phyloP scores from a whole-genome alignment of 345 rosid species.

The Chamaenerion angustifolium region DNA sequence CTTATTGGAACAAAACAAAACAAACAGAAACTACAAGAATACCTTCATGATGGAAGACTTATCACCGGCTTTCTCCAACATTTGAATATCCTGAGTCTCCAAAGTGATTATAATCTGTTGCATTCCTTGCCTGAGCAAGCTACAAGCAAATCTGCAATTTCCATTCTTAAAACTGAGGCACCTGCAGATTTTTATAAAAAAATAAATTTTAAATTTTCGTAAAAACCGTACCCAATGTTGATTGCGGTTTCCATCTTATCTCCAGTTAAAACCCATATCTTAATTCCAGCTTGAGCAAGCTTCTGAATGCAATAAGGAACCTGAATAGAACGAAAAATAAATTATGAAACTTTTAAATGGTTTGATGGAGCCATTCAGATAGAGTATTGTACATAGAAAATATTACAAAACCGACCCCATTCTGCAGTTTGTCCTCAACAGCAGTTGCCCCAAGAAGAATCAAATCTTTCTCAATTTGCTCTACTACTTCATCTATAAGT shows the following conservation, averaged over 20 bases:
- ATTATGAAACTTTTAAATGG: constrained; percentile 7
- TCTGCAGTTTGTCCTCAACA: constrained; percentile 91
- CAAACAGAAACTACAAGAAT: neutral
- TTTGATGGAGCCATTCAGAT: too few species aligned
- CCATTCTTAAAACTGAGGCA: too few species aligned
- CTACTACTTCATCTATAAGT: constrained; percentile 39
- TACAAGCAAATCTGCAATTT: constrained; percentile 66
- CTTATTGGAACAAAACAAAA: neutral
- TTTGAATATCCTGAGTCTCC: constrained; percentile 45
- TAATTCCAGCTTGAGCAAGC: constrained; percentile 95
- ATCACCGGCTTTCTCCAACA: constrained; percentile 41
- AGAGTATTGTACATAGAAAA: constrained; percentile 2
- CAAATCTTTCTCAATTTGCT: constrained; percentile 55
- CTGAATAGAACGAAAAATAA: constrained; percentile 15
- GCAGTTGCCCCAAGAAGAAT: constrained; percentile 90
- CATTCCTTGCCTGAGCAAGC: constrained; percentile 92
- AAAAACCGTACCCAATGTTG: constrained; percentile 65
- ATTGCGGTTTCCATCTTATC: too few species aligned
- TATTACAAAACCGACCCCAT: constrained; percentile 52
- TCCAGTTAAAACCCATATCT: constrained; percentile 95
- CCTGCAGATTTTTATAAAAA: too few species aligned
- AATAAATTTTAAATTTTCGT: too few species aligned
- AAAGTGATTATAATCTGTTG: constrained; percentile 66
- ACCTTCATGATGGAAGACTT: constrained; percentile 45
- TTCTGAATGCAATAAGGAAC: constrained; percentile 87